phyloP scores from a whole-genome alignment of 305 asterid species.

The Solanum hybrid region DNA sequence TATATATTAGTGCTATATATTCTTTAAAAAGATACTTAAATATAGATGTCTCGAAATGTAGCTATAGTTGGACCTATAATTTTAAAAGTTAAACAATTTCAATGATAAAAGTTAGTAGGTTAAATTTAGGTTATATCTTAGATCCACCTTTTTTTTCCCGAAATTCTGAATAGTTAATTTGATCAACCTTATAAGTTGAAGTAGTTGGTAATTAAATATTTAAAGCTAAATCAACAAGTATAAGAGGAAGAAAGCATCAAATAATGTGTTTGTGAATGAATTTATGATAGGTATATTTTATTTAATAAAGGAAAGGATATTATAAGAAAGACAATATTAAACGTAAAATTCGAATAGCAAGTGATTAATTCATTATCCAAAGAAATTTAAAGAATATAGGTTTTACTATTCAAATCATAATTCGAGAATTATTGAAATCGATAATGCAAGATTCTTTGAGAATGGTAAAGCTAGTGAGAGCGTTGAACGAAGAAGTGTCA shows the following conservation, averaged over 20 bases:
- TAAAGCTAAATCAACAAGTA: not conserved
- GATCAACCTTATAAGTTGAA: not conserved
- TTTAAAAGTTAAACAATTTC: not conserved
- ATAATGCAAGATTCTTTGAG: not conserved
- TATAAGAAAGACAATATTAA: not conserved
- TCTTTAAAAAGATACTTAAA: no score
- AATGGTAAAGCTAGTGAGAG: not conserved
- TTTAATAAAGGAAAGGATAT: not conserved
- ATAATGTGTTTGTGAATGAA: no score
- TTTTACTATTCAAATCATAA: not conserved
- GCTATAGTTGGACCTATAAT: no score
- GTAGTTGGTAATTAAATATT: not conserved
- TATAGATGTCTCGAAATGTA: no score
- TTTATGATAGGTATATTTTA: not conserved
- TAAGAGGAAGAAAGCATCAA: not conserved
- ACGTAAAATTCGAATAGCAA: not conserved
- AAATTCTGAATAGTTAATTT: no score
- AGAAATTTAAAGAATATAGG: not conserved
- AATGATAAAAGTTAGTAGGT: not conserved
- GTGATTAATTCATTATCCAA: not conserved
- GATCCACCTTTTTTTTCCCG: not conserved
- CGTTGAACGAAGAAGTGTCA: not conserved
- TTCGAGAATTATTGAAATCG: not conserved
- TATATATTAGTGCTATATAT: not conserved
- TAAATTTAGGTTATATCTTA: not conserved